Conservation (phyloP, 2,329 filamentous ascomycete genomes). For the Elsinoe ampelina region DNA sequence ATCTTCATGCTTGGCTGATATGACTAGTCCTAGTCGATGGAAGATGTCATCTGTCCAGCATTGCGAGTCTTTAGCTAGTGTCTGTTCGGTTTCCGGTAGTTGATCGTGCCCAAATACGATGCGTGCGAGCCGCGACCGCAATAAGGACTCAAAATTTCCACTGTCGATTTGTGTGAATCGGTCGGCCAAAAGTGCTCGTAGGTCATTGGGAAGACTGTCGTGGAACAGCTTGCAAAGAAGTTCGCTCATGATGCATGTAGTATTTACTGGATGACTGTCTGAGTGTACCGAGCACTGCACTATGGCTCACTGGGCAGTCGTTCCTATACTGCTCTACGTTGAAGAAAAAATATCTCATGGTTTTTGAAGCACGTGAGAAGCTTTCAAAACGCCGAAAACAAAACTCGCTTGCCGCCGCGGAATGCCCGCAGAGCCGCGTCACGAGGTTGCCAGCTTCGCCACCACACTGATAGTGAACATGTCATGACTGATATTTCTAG, state of each 20-base stretch:
- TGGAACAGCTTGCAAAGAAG: constrained; percentile 34
- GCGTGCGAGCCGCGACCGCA: constrained; percentile 32
- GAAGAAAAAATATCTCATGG: neutral
- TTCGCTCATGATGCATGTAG: constrained; percentile 31
- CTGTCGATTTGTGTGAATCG: constrained; percentile 32
- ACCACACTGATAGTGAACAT: too few relatives aligned
- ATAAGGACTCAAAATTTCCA: constrained; percentile 34
- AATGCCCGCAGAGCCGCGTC: too few relatives aligned
- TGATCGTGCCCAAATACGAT: constrained; percentile 32
- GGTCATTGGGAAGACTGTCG: constrained; percentile 33
- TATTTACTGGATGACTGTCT: neutral
- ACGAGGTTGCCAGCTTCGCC: too few relatives aligned
- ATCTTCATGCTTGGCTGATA: constrained; percentile 30
- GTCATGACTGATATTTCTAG: too few relatives aligned
- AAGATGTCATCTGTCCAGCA: constrained; percentile 40
- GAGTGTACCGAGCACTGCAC: too few relatives aligned
- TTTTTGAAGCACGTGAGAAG: too few relatives aligned
- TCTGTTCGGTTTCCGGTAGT: constrained; percentile 22
- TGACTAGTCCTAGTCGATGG: constrained; percentile 31
- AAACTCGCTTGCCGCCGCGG: too few relatives aligned
- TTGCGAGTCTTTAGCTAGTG: constrained; percentile 27
- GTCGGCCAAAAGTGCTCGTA: constrained; percentile 30
- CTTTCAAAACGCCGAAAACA: too few relatives aligned
- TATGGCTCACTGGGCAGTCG: too few relatives aligned
- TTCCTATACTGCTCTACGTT: too few relatives aligned